Evolutionary conservation across 257 asterid species (phyloP).

Genomic region (Solanum medicagineum): DNA sequence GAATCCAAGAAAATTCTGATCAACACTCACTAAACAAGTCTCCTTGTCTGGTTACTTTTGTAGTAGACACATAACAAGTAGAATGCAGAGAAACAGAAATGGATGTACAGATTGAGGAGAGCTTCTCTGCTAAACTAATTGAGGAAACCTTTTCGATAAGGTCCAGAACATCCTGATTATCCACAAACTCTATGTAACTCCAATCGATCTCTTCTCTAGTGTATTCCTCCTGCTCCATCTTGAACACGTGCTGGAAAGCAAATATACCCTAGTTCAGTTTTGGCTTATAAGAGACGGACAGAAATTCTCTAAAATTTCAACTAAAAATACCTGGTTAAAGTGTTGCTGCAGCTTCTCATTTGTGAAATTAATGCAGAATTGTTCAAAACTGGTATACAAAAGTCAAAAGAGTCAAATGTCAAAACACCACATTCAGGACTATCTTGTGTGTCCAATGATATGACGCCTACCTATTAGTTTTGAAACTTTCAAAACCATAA

Average conservation of each 20-base stretch:
- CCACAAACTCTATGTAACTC: conserved; percentile 98
- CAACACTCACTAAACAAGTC: not conserved
- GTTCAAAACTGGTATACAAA: conserved; percentile 12
- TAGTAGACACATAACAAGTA: not conserved
- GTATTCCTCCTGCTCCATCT: conserved; percentile 99
- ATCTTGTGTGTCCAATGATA: not conserved
- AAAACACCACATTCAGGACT: not conserved
- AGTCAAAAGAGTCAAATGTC: not conserved
- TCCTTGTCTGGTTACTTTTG: not conserved
- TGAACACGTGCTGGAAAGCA: conserved; percentile 72
- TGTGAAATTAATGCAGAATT: conserved; percentile 13
- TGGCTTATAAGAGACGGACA: not conserved
- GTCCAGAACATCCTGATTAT: conserved; percentile 94
- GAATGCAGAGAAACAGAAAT: not conserved
- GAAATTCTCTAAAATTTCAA: conserved; percentile 2
- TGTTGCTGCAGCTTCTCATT: conserved; percentile 20
- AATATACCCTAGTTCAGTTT: not conserved
- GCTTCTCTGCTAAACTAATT: not conserved
- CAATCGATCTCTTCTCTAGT: conserved; percentile 86
- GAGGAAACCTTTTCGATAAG: conserved; percentile 86
- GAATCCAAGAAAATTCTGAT: not conserved
- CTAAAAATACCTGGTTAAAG: conserved; percentile 36
- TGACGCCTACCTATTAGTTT: conserved; percentile 58
- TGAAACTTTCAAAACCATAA: conserved; percentile 95
- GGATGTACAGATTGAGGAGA: not conserved